A percentile compares a stretch with the other conserved stretches of the same genome.
Conservation (phyloP, 768 basidiomycete species). For the Butyriboletus loyo region DNA sequence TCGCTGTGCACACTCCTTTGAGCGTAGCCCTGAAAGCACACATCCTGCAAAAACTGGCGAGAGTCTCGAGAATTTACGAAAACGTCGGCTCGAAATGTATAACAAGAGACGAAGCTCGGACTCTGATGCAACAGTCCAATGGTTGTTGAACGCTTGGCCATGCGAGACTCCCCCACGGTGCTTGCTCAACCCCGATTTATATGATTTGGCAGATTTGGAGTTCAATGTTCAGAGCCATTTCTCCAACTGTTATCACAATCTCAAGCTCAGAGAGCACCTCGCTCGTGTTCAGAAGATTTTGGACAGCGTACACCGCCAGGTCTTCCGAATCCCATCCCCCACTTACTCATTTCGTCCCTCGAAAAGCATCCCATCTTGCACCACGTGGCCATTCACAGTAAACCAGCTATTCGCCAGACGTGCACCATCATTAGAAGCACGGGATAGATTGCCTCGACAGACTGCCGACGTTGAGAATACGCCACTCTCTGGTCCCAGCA, state of each 20-base stretch:
- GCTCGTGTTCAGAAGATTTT: slow-evolving; percentile 9
- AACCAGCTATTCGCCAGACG: slow-evolving; percentile 7
- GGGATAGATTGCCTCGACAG: too few relatives aligned
- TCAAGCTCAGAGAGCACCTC: too few relatives aligned
- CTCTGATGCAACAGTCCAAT: neutral
- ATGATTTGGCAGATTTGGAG: slow-evolving; percentile 4
- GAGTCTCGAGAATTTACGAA: neutral
- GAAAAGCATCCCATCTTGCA: neutral
- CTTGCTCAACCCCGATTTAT: neutral
- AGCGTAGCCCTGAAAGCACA: too few relatives aligned
- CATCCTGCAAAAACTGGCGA: neutral
- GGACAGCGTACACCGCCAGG: neutral
- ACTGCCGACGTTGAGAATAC: neutral
- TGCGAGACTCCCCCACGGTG: slow-evolving; percentile 1
- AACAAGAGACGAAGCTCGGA: slow-evolving; percentile 8
- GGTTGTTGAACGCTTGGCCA: slow-evolving; percentile 1
- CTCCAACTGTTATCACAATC: too few relatives aligned
- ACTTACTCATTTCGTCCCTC: slow-evolving; percentile 7
- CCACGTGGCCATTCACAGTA: neutral
- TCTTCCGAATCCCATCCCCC: neutral
- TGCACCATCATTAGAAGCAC: neutral
- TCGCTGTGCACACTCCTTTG: neutral
- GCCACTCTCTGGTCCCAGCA: neutral
- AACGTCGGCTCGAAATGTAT: too few relatives aligned
- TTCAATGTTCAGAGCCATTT: neutral